phyloP scores from a whole-genome alignment of 192 early-diverging fungal genomes.

The Chytriomyces hyalinus region DNA sequence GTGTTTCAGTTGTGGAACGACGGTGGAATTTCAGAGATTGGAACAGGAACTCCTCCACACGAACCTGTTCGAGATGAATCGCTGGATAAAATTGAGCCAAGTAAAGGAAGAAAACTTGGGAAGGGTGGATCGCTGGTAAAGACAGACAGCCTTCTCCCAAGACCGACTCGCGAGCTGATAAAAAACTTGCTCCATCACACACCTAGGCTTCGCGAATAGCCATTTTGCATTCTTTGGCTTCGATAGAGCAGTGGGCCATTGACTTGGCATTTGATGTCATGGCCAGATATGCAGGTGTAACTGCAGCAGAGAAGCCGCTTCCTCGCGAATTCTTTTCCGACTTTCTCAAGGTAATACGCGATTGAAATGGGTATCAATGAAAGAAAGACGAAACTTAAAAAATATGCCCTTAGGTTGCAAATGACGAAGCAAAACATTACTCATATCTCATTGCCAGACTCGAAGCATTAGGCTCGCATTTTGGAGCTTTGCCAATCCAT shows the following conservation, averaged over 20 bases:
- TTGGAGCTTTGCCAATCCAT: slow-evolving; percentile 63
- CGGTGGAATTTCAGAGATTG: slow-evolving; percentile 32
- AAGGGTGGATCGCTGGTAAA: slow-evolving; percentile 54
- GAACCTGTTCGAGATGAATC: slow-evolving; percentile 53
- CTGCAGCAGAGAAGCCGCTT: background rate
- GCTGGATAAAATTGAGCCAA: slow-evolving; percentile 51
- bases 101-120: slow-evolving; percentile 50
- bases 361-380: too few species aligned
- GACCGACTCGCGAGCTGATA: background rate
- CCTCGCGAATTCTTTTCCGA: slow-evolving; percentile 48
- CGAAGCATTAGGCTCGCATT: slow-evolving; percentile 54
- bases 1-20: slow-evolving; percentile 34
- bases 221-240: slow-evolving; percentile 68
- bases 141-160: slow-evolving; percentile 22
- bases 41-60: slow-evolving; percentile 53
- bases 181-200: background rate
- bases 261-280: slow-evolving; percentile 73
- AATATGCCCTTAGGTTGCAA: slow-evolving; percentile 57
- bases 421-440: slow-evolving; percentile 72
- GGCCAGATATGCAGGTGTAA: slow-evolving; percentile 51
- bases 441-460: slow-evolving; percentile 56
- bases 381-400: too few species aligned
- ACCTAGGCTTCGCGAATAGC: slow-evolving; percentile 54
- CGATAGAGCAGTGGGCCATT: slow-evolving; percentile 75
- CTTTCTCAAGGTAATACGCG: slow-evolving; percentile 27